A percentile compares a stretch with the other conserved stretches of the same genome.
phyloP scores from a whole-genome alignment of 75 land plant species.

The Isoetes taiwanensis region DNA sequence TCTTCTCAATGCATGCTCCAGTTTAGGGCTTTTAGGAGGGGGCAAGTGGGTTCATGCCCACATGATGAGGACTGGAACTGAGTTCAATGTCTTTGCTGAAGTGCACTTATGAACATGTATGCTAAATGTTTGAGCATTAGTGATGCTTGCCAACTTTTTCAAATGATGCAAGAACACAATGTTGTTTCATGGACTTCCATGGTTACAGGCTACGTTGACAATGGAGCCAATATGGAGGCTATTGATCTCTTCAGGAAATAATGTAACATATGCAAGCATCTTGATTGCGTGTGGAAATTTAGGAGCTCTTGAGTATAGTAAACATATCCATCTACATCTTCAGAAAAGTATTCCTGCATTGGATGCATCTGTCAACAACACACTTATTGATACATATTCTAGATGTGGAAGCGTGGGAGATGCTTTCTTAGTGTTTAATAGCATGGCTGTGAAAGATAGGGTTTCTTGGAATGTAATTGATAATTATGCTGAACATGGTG shows the following conservation, averaged over 20 bases:
- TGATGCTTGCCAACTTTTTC: constrained; percentile 15
- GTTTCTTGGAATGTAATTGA: constrained; percentile 20
- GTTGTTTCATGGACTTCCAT: constrained; percentile 22
- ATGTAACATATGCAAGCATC: too few species aligned
- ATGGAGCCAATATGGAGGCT: constrained; percentile 11
- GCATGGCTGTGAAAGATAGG: neutral
- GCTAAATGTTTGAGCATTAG: constrained; percentile 10
- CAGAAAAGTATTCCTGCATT: neutral
- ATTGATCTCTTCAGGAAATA: neutral
- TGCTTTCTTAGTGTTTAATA: constrained; percentile 17
- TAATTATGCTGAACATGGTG: constrained; percentile 20
- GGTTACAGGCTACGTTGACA: constrained; percentile 12
- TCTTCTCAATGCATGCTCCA: constrained; percentile 11
- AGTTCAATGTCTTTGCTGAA: too few species aligned
- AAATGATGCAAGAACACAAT: constrained; percentile 6
- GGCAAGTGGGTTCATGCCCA: too few species aligned
- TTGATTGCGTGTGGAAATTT: too few species aligned
- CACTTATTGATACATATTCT: constrained; percentile 23
- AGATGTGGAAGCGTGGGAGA: constrained; percentile 16
- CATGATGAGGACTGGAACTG: too few species aligned
- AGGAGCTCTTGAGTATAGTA: too few species aligned
- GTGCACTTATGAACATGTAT: constrained; percentile 20
- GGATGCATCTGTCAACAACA: constrained; percentile 5
- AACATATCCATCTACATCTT: constrained; percentile 4
- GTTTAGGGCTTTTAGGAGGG: neutral